Percentiles rank a stretch among this genome's conserved stretches.
These are phyloP conservation scores for Thalassiosira livingstoniorum DNA, from an alignment of 352 stramenopile genomes.

Conservation along the genomic window DNA sequence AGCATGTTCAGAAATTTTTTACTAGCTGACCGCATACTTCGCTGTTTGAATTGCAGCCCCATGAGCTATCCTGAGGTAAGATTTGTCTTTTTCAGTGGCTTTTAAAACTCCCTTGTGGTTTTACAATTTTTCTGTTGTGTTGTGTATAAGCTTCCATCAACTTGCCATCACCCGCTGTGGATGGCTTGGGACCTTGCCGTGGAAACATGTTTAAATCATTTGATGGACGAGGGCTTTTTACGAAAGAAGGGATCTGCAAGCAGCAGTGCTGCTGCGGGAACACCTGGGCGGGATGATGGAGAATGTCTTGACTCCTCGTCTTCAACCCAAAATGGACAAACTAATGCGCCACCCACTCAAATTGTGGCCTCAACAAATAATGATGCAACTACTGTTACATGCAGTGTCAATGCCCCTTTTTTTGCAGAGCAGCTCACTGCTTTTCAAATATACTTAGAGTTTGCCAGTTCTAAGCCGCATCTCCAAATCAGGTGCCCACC, in stretches of 20 bases:
- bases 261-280: background rate
- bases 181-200: conserved; percentile 97
- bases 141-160: conserved; percentile 92
- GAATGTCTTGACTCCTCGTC: conserved; percentile 27
- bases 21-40: conserved; percentile 96
- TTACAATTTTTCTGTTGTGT: too few species aligned
- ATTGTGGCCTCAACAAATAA: background rate
- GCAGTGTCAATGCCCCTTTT: conserved; percentile 90
- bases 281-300: background rate
- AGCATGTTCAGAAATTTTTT: conserved; percentile 99
- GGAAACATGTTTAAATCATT: conserved; percentile 96
- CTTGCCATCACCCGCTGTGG: conserved; percentile 97
- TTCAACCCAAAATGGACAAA: too few species aligned
- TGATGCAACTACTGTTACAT: conserved; percentile 46
- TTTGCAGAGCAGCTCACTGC: conserved; percentile 98
- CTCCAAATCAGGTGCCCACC: conserved; percentile 51
- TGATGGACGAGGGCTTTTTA: conserved; percentile 88
- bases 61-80: conserved; percentile 93
- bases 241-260: conserved; percentile 23
- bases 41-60: conserved; percentile 88
- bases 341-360: background rate
- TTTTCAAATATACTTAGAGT: conserved; percentile 99
- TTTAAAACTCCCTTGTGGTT: too few species aligned
- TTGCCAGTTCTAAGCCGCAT: conserved; percentile 82
- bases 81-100: too few species aligned